Conservation (phyloP, 2,329 filamentous ascomycete species). For the Cladosporium sp. region DNA sequence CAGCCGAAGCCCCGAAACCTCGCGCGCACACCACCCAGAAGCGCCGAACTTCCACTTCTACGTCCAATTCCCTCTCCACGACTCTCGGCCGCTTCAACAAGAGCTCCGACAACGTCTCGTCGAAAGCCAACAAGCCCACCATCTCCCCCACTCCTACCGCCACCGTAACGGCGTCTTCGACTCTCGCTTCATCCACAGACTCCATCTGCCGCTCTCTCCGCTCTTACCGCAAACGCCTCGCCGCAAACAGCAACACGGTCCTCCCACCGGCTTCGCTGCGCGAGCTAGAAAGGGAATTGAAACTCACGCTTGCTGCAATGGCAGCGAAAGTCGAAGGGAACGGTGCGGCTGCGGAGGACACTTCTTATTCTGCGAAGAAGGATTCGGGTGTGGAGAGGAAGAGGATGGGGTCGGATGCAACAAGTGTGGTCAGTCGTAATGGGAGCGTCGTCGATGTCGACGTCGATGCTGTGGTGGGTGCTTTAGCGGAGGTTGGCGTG, state of each 20-base stretch:
- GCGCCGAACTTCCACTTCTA: slow-evolving; percentile 30
- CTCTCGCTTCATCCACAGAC: slow-evolving; percentile 55
- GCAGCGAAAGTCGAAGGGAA: background rate
- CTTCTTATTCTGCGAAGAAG: background rate
- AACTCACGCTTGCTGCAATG: slow-evolving; percentile 40
- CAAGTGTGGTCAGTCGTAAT: background rate
- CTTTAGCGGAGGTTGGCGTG: background rate
- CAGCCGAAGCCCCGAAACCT: slow-evolving; percentile 22
- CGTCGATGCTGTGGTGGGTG: slow-evolving; percentile 5
- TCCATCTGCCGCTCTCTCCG: slow-evolving; percentile 58
- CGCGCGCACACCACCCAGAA: slow-evolving; percentile 28
- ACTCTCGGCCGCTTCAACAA: slow-evolving; percentile 48
- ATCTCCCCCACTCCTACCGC: slow-evolving; percentile 26
- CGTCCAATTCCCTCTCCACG: background rate
- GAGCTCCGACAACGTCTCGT: slow-evolving; percentile 38
- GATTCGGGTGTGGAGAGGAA: background rate
- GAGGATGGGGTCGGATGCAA: background rate
- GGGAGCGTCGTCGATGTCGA: background rate
- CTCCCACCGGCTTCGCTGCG: slow-evolving; percentile 48
- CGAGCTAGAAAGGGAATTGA: slow-evolving; percentile 60
- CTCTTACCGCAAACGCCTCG: slow-evolving; percentile 59
- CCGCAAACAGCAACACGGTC: slow-evolving; percentile 42
- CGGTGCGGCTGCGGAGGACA: background rate
- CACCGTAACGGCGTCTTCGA: slow-evolving; percentile 39
- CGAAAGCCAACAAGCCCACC: slow-evolving; percentile 9